Evolutionary conservation across 2,329 filamentous ascomycete species (phyloP).

Genomic region (Stemphylium lycopersici): DNA sequence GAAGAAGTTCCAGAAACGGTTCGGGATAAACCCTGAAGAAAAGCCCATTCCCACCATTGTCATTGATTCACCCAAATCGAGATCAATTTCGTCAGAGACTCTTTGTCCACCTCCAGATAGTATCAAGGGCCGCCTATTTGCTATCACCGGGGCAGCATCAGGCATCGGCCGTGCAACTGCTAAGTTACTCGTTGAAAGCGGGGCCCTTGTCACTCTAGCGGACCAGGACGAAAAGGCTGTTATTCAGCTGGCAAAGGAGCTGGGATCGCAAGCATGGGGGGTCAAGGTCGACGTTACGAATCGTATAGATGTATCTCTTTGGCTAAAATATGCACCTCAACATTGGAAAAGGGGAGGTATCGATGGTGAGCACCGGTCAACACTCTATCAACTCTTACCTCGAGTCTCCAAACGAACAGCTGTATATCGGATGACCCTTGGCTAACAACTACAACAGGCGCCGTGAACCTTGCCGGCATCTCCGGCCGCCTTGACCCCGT

Average conservation of each 20-base stretch:
- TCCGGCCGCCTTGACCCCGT: constrained; percentile 42
- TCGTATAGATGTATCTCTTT: constrained; percentile 34
- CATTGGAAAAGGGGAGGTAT: constrained; percentile 30
- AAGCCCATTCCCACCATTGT: too few relatives aligned
- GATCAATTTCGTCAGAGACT: background rate
- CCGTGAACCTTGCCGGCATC: constrained; percentile 46
- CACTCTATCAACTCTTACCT: background rate
- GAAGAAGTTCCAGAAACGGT: too few relatives aligned
- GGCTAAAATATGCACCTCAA: background rate
- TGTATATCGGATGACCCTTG: background rate
- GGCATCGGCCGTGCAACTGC: constrained; percentile 18
- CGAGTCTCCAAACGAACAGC: background rate
- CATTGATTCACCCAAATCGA: too few relatives aligned
- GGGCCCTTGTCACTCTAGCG: constrained; percentile 10
- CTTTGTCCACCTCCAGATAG: background rate
- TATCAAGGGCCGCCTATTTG: constrained; percentile 12
- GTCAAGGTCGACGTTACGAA: constrained; percentile 43
- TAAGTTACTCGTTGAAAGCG: constrained; percentile 6
- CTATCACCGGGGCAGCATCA: constrained; percentile 21
- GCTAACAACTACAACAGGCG: background rate
- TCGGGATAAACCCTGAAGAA: too few relatives aligned
- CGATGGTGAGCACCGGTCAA: background rate
- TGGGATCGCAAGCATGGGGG: constrained; percentile 12
- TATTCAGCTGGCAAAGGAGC: constrained; percentile 16
- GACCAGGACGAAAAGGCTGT: constrained; percentile 16